Base-by-base conservation (phyloP, 129 eudicot species). In the Helichrysum umbraculigerum region DNA sequence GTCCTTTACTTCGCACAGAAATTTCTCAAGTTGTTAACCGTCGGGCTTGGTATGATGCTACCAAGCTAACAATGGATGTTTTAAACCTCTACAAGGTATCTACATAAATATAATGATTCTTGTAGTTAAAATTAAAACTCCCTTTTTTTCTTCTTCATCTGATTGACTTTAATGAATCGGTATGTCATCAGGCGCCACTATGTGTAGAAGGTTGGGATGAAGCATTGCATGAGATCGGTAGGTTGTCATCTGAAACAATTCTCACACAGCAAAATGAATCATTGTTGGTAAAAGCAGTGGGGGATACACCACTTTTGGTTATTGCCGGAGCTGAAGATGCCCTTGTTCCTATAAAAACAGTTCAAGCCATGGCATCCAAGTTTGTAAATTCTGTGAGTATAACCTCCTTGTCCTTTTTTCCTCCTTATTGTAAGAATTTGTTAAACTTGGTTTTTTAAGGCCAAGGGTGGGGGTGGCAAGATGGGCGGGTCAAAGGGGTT, bases 271-370 rank as follows among this genome's bases (percentile, higher is more conserved):
- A 91, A 75, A 84, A 74, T 59, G 92, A 88, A 41, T 81, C 77
- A 0, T 80, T 77, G 62, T 72, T 95, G 79, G 83, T 95, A 64
- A 83, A 88, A 75, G 90, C 97, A 47, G 88, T 91, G 30, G 86
- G 86, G 60, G 75, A 77, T 50, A 70, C 88, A 66, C 99, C 97
- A 37, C 76, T 91, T 70, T 83, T 95, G 87, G 89, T 91, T 58
- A 74, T 95, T 60, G 86, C 96, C 29, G 99, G 99, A 52, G 97
- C 99, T 57, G 99, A 95, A 83, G 99, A 95, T 85, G 94, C 86
- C 42, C 89, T 88, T 68, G 96, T 91, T 57, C 84, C 97, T 68
- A 71, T 91, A 72, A 83, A 83, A 79, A 85, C 97, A 21, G 86
- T 86, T 75, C 98, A 94, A 79, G 75, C 85, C 32, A 80, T 94